Evolutionary conservation across 352 stramenopile species (phyloP).

Genomic region (Globisporangium uncinulatum): DNA sequence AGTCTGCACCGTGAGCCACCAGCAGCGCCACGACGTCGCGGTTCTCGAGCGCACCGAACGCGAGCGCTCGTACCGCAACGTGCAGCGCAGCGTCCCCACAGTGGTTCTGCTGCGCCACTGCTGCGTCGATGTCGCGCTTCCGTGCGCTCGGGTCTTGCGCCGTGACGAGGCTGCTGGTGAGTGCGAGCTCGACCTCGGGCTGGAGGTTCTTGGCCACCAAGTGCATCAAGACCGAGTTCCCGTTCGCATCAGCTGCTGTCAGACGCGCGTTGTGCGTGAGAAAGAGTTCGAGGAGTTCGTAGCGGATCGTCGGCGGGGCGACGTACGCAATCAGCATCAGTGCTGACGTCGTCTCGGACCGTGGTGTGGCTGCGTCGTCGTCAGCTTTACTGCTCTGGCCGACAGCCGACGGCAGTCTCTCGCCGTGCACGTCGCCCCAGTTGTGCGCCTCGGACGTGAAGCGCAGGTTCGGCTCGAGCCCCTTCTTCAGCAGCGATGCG

Average conservation of each 20-base stretch:
- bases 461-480: constrained; percentile 33
- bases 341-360: constrained; percentile 37
- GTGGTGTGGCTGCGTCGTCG: constrained; percentile 20
- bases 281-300: constrained; percentile 36
- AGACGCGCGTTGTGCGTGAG: constrained; percentile 56
- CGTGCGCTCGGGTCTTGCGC: constrained; percentile 42
- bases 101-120: constrained; percentile 35
- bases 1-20: constrained; percentile 24
- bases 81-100: constrained; percentile 45
- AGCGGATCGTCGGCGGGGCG: constrained; percentile 21
- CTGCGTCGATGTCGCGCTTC: constrained; percentile 30
- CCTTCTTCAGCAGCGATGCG: constrained; percentile 44
- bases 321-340: constrained; percentile 43
- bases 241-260: constrained; percentile 31
- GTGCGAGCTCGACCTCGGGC: constrained; percentile 31
- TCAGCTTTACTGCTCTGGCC: constrained; percentile 21
- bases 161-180: constrained; percentile 29
- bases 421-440: constrained; percentile 26
- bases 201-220: constrained; percentile 44
- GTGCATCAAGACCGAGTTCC: constrained; percentile 62
- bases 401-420: too few relatives aligned
- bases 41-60: constrained; percentile 66
- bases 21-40: constrained; percentile 36
- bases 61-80: constrained; percentile 44
- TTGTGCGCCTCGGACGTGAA: constrained; percentile 28